Evolutionary conservation across 2,329 filamentous ascomycete genomes (phyloP).

Genomic region (Coniella vitis): DNA sequence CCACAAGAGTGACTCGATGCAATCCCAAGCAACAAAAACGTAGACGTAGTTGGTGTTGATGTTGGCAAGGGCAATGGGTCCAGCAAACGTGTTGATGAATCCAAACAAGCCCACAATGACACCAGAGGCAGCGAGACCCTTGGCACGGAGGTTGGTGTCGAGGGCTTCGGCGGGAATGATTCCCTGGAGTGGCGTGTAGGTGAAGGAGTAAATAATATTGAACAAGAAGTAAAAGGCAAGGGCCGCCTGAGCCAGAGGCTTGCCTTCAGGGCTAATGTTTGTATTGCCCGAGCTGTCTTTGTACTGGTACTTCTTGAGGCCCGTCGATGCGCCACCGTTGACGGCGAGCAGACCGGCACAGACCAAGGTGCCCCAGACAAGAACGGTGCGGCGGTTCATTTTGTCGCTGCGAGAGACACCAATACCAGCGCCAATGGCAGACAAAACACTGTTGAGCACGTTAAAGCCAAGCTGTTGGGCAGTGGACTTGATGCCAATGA

Average conservation of each 20-base stretch:
- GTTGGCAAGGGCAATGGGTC: conserved; percentile 37
- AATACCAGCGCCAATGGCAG: conserved; percentile 36
- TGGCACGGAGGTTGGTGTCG: conserved; percentile 41
- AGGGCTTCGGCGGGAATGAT: conserved; percentile 41
- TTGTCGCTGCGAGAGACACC: conserved; percentile 37
- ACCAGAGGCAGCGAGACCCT: conserved; percentile 38
- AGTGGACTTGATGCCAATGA: conserved; percentile 30
- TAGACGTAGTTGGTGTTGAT: conserved; percentile 38
- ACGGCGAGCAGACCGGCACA: conserved; percentile 36
- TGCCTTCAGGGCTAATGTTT: conserved; percentile 22
- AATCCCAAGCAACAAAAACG: conserved; percentile 43
- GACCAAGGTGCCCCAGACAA: conserved; percentile 36
- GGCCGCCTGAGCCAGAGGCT: conserved; percentile 34
- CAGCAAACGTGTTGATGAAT: conserved; percentile 43
- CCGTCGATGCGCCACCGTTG: conserved; percentile 38
- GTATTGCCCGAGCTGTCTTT: conserved; percentile 19
- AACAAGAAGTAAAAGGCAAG: conserved; percentile 43
- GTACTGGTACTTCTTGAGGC: conserved; percentile 23
- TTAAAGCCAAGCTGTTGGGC: conserved; percentile 35
- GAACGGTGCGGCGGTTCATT: conserved; percentile 40
- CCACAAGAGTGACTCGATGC: conserved; percentile 35
- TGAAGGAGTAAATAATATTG: conserved; percentile 43
- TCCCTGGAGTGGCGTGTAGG: conserved; percentile 42
- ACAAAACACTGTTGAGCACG: conserved; percentile 39
- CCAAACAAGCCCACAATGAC: conserved; percentile 38